Percentiles rank a stretch among this genome's conserved stretches.
Conservation (phyloP, 306 rosid genomes). For the Trifolium repens region DNA sequence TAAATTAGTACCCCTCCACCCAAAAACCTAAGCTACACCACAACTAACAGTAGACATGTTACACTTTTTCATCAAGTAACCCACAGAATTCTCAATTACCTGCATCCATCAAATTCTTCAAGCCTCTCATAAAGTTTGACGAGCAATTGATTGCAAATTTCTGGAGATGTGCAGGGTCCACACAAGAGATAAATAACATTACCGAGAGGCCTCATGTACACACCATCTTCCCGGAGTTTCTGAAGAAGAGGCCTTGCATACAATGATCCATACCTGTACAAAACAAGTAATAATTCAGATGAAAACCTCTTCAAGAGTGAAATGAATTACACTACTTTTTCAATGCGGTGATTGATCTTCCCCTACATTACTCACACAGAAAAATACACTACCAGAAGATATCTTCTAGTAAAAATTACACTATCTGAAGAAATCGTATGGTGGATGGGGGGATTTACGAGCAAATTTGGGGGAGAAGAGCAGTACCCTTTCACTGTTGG, state of each 20-base stretch:
- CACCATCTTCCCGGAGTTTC: constrained; percentile 75
- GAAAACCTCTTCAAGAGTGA: constrained; percentile 22
- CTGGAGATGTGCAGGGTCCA: constrained; percentile 89
- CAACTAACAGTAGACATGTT: constrained; percentile 9
- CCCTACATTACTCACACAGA: too few relatives aligned
- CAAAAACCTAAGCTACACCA: constrained; percentile 6
- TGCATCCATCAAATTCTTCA: constrained; percentile 55
- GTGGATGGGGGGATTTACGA: too few relatives aligned
- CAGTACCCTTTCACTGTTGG: too few relatives aligned
- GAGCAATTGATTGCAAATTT: constrained; percentile 69
- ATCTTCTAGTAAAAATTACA: too few relatives aligned
- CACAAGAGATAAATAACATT: constrained; percentile 86
- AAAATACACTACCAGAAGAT: too few relatives aligned
- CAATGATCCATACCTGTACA: constrained; percentile 75
- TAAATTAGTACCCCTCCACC: not conserved
- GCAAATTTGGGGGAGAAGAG: too few relatives aligned
- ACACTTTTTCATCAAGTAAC: not conserved
- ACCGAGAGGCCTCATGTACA: constrained; percentile 85
- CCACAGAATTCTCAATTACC: constrained; percentile 27
- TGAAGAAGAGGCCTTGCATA: constrained; percentile 78
- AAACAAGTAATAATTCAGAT: constrained; percentile 23
- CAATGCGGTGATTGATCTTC: not conserved
- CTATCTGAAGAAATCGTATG: too few relatives aligned
- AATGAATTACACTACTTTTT: not conserved
- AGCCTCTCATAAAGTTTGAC: constrained; percentile 68